Evolutionary conservation across 129 eudicot genomes (phyloP), one percentile per base, ranked within the genome.

Genomic region (Helichrysum umbraculigerum): DNA sequence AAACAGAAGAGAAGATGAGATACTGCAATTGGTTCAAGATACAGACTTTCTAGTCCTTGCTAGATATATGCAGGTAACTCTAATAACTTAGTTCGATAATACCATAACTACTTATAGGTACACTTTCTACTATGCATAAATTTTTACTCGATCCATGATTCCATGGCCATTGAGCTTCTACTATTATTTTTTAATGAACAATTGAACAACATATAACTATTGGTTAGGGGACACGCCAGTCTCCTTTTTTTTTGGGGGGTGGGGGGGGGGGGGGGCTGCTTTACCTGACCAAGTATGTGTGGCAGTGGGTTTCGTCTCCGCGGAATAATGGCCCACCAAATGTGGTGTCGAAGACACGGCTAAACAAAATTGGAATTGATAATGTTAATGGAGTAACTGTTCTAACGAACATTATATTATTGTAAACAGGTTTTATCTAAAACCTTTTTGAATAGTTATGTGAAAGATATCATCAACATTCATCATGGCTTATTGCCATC

Each of bases 401-500:
- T 70, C 20, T 33, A 60, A 68, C 19, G 9, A 60, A 29, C 51
- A 29, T 29, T 58, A 32, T 78, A 61, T 78, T 8, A 14, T 32
- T 70, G 25, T 60, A 60, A 47, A 65, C 86, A 93, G 97, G 78
- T 94, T 71, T 72, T 94, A 70, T 91, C 98, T 21, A 87, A 87
- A 59, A 82, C 76, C 51, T 94, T 94, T 76, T 84, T 94, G 74
- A 86, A 77, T 54, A 65, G 83, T 66, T 94, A 94, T 32, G 84
- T 83, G 41, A 93, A 87, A 77, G 97, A 94, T 78, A 57, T 94
- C 12, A 94, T 94, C 59, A 94, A 94, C 81, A 94, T 94, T 77
- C 98, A 94, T 83, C 98, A 94, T 80, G 98, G 98, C 66, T 86
- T 94, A 72, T 82, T 94, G 85, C 98, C 98, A 41, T 94, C 97